phyloP scores from a whole-genome alignment of 371 early-diverging fungal species.

The Lichtheimia ornata region DNA sequence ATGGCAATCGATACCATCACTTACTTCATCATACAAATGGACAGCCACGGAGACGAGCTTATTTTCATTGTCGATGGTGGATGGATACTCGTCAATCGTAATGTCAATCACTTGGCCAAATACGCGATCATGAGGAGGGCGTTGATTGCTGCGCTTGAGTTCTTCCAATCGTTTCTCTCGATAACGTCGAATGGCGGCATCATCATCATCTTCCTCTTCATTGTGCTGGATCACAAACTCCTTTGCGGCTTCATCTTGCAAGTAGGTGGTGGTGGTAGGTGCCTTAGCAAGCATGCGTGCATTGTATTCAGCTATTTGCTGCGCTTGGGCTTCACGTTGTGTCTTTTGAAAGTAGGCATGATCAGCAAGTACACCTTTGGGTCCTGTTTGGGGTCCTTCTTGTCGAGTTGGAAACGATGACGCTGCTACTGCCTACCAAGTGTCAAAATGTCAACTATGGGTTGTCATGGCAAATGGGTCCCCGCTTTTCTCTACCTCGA shows the following conservation, averaged over 20 bases:
- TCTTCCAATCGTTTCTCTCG: conserved; percentile 43
- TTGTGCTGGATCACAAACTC: conserved; percentile 25
- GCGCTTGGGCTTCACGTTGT: conserved; percentile 22
- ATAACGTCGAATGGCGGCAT: conserved; percentile 33
- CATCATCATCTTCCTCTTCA: conserved; percentile 30
- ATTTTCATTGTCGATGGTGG: conserved; percentile 51
- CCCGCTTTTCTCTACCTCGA: no score
- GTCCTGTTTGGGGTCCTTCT: conserved; percentile 56
- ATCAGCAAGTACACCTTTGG: conserved; percentile 63
- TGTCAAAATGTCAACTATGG: not conserved
- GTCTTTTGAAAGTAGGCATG: conserved; percentile 41
- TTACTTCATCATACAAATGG: conserved; percentile 53
- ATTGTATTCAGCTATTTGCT: conserved; percentile 34
- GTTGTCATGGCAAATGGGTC: not conserved
- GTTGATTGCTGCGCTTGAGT: conserved; percentile 21
- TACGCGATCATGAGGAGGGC: conserved; percentile 32
- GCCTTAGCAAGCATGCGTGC: conserved; percentile 43
- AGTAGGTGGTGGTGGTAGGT: conserved; percentile 47
- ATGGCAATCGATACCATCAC: not conserved
- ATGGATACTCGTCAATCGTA: conserved; percentile 40
- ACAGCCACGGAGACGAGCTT: conserved; percentile 45
- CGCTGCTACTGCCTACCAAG: no score
- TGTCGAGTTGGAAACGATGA: not conserved
- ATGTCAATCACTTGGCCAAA: conserved; percentile 49
- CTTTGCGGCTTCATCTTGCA: conserved; percentile 32